Conservation (phyloP, 2,329 filamentous ascomycete species). For the Myriosclerotinia curreyana region DNA sequence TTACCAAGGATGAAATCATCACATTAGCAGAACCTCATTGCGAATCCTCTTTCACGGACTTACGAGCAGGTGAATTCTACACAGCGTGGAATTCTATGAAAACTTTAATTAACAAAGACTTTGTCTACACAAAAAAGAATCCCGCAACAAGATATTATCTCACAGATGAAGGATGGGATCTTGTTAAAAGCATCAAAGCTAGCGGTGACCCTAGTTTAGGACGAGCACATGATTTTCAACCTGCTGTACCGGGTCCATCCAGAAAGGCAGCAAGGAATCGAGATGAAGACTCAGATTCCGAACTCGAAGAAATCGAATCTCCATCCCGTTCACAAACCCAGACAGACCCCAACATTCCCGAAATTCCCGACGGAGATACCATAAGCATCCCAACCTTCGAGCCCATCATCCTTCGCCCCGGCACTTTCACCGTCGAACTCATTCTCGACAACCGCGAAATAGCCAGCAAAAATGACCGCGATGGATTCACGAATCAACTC, state of each 20-base stretch:
- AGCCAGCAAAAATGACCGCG: constrained; percentile 67
- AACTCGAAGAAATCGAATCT: neutral
- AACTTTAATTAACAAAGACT: constrained; percentile 67
- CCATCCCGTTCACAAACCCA: neutral
- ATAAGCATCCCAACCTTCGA: constrained; percentile 44
- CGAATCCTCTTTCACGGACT: constrained; percentile 67
- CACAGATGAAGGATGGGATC: constrained; percentile 76
- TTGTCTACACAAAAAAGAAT: constrained; percentile 68
- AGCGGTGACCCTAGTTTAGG: constrained; percentile 34
- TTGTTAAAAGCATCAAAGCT: constrained; percentile 62
- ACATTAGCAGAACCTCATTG: constrained; percentile 68
- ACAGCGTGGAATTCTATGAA: constrained; percentile 85
- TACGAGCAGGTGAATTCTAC: constrained; percentile 66
- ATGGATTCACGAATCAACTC: constrained; percentile 69
- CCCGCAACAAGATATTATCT: constrained; percentile 66
- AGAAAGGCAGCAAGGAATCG: neutral
- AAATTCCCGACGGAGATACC: constrained; percentile 33
- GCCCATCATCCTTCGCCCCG: constrained; percentile 60
- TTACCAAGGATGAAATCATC: constrained; percentile 68
- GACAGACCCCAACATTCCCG: neutral
- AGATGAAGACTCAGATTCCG: constrained; percentile 22
- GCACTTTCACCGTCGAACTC: constrained; percentile 68
- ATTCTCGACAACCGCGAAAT: constrained; percentile 75
- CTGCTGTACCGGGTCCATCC: constrained; percentile 1
- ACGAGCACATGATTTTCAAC: constrained; percentile 26